These are phyloP conservation scores for Letharia lupina DNA, from an alignment of 495 filamentous ascomycete species.

Conservation along the genomic window DNA sequence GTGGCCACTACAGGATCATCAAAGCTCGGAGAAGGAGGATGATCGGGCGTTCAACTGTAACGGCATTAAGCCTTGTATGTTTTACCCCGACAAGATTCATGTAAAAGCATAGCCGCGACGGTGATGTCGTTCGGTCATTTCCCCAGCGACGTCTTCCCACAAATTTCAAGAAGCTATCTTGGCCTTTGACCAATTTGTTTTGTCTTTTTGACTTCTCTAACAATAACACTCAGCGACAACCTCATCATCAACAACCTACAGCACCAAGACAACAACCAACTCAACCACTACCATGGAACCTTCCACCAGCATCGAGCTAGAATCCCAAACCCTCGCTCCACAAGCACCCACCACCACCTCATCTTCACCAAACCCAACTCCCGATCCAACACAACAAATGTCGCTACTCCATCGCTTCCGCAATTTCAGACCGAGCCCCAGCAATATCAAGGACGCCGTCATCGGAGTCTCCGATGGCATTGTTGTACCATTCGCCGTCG, in stretches of 20 bases:
- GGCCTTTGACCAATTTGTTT: not conserved
- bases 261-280: not conserved
- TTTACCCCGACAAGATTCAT: not conserved
- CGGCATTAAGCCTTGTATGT: not conserved
- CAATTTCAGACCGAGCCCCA: conserved; percentile 25
- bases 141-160: not conserved
- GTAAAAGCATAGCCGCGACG: not conserved
- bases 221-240: not conserved
- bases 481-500: conserved; percentile 53
- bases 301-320: conserved; percentile 6
- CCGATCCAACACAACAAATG: not conserved
- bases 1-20: not conserved
- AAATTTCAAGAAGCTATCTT: not conserved
- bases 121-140: not conserved
- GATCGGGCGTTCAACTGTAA: not conserved
- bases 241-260: not conserved
- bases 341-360: not conserved
- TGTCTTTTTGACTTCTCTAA: not conserved
- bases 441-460: conserved; percentile 50
- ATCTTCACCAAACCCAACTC: not conserved
- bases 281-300: not conserved
- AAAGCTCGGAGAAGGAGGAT: not conserved
- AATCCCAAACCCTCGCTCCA: conserved; percentile 4
- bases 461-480: conserved; percentile 55
- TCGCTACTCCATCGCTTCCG: not conserved